Evolutionary conservation across 2,329 filamentous ascomycete species (phyloP).

Genomic region (Rhexocercosporidium sp.): DNA sequence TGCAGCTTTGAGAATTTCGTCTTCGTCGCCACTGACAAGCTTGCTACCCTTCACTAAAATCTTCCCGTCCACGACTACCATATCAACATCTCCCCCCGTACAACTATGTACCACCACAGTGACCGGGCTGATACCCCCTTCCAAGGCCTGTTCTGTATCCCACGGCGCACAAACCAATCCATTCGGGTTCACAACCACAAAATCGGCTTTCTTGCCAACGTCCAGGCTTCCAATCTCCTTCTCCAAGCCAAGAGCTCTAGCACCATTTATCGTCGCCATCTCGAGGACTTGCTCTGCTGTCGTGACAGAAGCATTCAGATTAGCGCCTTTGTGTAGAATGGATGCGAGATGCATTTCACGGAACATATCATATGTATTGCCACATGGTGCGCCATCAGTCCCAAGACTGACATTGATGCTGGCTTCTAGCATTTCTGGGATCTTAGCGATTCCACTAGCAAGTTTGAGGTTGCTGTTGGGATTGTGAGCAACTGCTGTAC

Average conservation of each 20-base stretch:
- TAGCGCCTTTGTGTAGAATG: constrained; percentile 53
- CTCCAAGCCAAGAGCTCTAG: constrained; percentile 56
- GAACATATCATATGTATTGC: constrained; percentile 57
- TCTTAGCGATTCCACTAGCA: constrained; percentile 53
- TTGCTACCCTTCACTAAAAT: constrained; percentile 34
- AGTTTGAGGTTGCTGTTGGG: constrained; percentile 58
- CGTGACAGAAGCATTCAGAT: constrained; percentile 49
- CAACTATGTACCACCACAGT: constrained; percentile 51
- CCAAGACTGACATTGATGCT: constrained; percentile 55
- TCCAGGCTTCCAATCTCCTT: constrained; percentile 57
- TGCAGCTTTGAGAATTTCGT: constrained; percentile 28
- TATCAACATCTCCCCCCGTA: constrained; percentile 50
- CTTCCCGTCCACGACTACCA: constrained; percentile 44
- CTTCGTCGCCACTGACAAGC: constrained; percentile 36
- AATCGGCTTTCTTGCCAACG: constrained; percentile 60
- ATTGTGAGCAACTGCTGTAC: constrained; percentile 55
- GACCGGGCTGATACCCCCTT: constrained; percentile 42
- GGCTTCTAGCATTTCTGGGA: constrained; percentile 50
- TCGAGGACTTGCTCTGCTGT: constrained; percentile 53
- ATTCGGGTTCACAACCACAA: constrained; percentile 53
- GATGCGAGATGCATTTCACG: constrained; percentile 58
- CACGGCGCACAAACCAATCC: constrained; percentile 21
- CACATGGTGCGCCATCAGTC: constrained; percentile 59
- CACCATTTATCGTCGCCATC: constrained; percentile 58
- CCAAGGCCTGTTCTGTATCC: constrained; percentile 41